Evolutionary conservation across 1,139 yeast species (phyloP), one percentile per base, ranked within the genome.

Genomic region (Zygosaccharomyces sapae): DNA sequence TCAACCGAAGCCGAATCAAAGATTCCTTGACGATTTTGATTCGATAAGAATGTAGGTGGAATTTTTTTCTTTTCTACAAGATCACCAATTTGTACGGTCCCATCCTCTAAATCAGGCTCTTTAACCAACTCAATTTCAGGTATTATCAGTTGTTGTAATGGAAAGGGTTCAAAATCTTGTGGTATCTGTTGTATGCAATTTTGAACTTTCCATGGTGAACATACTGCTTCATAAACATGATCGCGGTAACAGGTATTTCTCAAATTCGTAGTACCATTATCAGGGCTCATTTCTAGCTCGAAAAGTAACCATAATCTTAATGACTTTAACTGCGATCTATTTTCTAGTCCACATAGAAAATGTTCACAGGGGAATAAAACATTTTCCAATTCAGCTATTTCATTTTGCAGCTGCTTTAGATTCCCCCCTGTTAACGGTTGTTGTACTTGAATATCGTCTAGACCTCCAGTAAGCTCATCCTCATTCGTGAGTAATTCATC

Each of bases 301-400:
- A 64, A 64, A 7, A 64, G 48, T 35, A 64, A 58, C 65, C 65
- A 61, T 13, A 50, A 33, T 19, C 65, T 51, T 7, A 56, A 48
- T 22, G 43, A 41, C 8, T 43, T 42, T 7, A 53, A 25, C 9
- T 41, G 36, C n/a, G 13, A 37, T 46, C 52, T 53, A 40, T 53
- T 54, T 9, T 46, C 44, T 1, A 30, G n/a, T 22, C 56, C 51
- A 33, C 62, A 57, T 6, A 57, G 30, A 24, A 24, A 45, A 51
- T 58, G 62, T 2, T 43, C 43, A 45, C 63, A 58, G 7, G 24
- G 30, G 18, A 36, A 44, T 1, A 27, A 20, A 16, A 38, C 29
- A 1, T 36, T 41, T 48, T 60, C 63, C 19, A 46, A 42, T 24
- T 41, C 37, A n/a, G 44, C 31, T 13, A 60, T 47, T 35, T 52